Evolutionary conservation across 192 early-diverging fungal species (phyloP), one percentile per base, ranked within the genome.

Genomic region (Umbelopsis isabellina): DNA sequence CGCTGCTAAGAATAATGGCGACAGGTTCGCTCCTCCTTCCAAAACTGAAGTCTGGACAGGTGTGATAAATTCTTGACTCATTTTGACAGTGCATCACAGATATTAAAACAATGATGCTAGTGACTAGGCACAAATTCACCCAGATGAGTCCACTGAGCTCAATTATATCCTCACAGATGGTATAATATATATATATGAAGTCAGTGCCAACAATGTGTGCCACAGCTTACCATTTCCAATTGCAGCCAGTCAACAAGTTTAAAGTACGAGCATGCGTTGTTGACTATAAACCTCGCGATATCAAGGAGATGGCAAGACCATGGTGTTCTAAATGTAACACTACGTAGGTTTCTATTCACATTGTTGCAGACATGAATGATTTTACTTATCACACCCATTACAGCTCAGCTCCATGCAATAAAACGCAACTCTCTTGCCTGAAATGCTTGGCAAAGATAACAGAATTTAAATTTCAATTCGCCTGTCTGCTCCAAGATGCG

Each of bases 301-400:
- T 61, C 27, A 61, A 61, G 55, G 55, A 61, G 0, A 61, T 61
- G 55, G 55, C 33, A n/a, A 22, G 55, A 15, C 55, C 55, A n/a
- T 61, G 55, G 55, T 61, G 55, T 15, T 61, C 55, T 1, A 35
- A 13, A 35, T 61, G 55, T 12, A 16, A 35, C 0, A 0, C 18
- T 37, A 35, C 55, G 55, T 61, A 35, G 30, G 55, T 35, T 27
- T 33, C 0, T 61, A 18, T 18, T 37, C 27, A 41, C 37, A 41
- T 18, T 33, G 5, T 10, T 25, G 22, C 5, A 2, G 0, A 52
- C 25, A 25, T 52, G 21, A 52, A 8, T 20, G 3, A 33, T 27
- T 55, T 30, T 30, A 7, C 55, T 61, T 35, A 25, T 15, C 10
- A 4, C 11, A 30, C 2, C 27, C 5, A 16, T n/a, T 35, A 4